Base-by-base conservation (phyloP, 495 filamentous ascomycete genomes). In the Penicillium chermesinum region DNA sequence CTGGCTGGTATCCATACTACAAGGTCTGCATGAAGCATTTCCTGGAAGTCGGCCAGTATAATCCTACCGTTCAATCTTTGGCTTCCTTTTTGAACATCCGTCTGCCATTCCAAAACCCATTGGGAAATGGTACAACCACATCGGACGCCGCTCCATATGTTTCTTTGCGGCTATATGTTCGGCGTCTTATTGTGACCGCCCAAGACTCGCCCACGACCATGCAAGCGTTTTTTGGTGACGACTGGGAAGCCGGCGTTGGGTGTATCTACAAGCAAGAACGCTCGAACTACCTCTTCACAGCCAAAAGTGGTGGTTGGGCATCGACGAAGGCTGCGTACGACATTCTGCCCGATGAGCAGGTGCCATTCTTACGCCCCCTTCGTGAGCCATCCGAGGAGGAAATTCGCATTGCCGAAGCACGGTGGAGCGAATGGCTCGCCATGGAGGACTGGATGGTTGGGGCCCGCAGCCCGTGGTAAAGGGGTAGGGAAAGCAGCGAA, bases 361-460 rank as follows among this genome's bases (percentile, higher is more conserved):
- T 90, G 3, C 93, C 91, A 0, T 97, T 91, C 62, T 70, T 97
- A 42, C 80, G 80, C 45, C 88, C 91, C 30, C 69, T 96, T 27
- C 80, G 82, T 48, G 76, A 81, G 32, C 81, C 85, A 7, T 75
- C 77, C 25, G 82, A 90, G 64, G 79, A 79, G 36, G 93, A 97
- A 71, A 87, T 97, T 50, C 79, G 84, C 32, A 70, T 63, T 21
- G 93, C 91, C 0, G 89, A 98, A 68, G 77, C 74, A 41, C 80
- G 72, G 41, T 96, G 88, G 87, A 88, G 84, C 59, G 81, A 86
- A 62, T 95, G 88, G 87, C 65, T 95, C 32, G 88, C 88, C 3
- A 95, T 96, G 88, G 88, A 95, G 65, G 89, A 96, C 64, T 95
- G 90, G 89, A 94, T 95, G 89, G 72, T 95, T 33, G 89, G 87